These are phyloP conservation scores for Hypomontagnella submonticulosa DNA, from an alignment of 495 filamentous ascomycete species.

Conservation along the genomic window DNA sequence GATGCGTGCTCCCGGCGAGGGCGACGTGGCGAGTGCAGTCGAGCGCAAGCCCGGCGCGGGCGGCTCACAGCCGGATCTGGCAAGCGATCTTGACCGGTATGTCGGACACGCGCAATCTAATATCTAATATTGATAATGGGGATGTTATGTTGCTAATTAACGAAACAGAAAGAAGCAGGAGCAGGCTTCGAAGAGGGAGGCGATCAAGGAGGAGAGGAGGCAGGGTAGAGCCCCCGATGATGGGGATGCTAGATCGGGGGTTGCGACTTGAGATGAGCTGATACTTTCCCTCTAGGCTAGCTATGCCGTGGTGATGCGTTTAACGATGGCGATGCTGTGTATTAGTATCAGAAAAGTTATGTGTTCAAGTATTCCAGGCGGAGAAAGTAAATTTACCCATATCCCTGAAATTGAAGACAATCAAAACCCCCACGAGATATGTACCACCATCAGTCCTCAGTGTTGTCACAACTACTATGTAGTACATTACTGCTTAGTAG, in stretches of 20 bases:
- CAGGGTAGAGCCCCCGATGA: conserved; percentile 35
- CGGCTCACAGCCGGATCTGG: conserved; percentile 46
- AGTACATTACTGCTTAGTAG: too few relatives aligned
- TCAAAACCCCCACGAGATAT: too few relatives aligned
- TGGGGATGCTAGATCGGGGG: conserved; percentile 30
- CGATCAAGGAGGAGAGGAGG: conserved; percentile 48
- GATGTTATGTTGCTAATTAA: conserved; percentile 1
- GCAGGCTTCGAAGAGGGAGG: conserved; percentile 46
- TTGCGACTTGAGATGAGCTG: conserved; percentile 17
- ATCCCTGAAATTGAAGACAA: too few relatives aligned
- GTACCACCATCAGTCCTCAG: too few relatives aligned
- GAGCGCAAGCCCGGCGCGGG: conserved; percentile 53
- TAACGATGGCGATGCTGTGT: too few relatives aligned
- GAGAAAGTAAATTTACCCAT: too few relatives aligned
- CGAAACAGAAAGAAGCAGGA: conserved; percentile 47
- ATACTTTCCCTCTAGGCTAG: too few relatives aligned
- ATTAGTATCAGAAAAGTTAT: too few relatives aligned
- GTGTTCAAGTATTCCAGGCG: too few relatives aligned
- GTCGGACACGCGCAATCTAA: conserved; percentile 12
- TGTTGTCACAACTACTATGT: too few relatives aligned
- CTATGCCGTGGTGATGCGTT: too few relatives aligned
- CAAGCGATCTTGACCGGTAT: conserved; percentile 54
- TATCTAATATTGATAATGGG: background rate
- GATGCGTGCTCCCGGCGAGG: conserved; percentile 65
- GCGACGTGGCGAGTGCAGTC: conserved; percentile 63